A percentile compares a stretch with the other conserved stretches of the same genome.
Evolutionary conservation across 768 basidiomycete genomes (phyloP).

Genomic region (Tylopilus plumbeoviolaceoides): DNA sequence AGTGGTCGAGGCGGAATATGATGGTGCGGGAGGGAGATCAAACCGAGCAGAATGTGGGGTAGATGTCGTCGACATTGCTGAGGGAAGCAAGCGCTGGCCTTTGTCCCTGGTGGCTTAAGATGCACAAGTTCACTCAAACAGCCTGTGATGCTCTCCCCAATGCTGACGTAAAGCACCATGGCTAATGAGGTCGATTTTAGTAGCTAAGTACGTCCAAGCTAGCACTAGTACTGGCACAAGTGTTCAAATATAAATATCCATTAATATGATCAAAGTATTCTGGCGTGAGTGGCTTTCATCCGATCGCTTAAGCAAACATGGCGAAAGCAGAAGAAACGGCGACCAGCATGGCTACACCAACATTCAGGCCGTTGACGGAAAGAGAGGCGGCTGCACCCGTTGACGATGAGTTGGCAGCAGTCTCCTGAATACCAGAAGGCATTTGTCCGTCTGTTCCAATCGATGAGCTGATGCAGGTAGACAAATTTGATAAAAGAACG

Average conservation of each 20-base stretch:
- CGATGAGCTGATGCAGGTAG: neutral
- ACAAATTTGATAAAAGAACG: slow-evolving; percentile 12
- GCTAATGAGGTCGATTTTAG: neutral
- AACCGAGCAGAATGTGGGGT: slow-evolving; percentile 31
- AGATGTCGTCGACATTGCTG: slow-evolving; percentile 27
- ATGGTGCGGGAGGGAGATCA: slow-evolving; percentile 36
- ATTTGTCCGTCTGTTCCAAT: slow-evolving; percentile 28
- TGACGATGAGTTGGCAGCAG: slow-evolving; percentile 22
- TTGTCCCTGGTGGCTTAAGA: neutral
- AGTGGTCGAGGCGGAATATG: slow-evolving; percentile 12
- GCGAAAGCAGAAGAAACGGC: slow-evolving; percentile 34
- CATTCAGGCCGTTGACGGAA: slow-evolving; percentile 17
- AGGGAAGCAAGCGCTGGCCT: neutral
- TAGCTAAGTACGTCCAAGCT: neutral
- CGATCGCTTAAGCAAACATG: slow-evolving; percentile 29
- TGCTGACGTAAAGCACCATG: slow-evolving; percentile 21
- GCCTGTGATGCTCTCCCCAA: neutral
- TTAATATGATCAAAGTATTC: neutral
- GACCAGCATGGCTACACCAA: slow-evolving; percentile 29
- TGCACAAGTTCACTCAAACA: neutral
- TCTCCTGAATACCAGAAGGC: slow-evolving; percentile 24
- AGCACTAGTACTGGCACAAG: neutral
- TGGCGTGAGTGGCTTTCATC: neutral
- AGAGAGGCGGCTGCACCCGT: slow-evolving; percentile 19
- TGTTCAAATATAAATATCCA: neutral